Evolutionary conservation across 2,329 filamentous ascomycete species (phyloP).

Genomic region (Fusarium oxysporum): DNA sequence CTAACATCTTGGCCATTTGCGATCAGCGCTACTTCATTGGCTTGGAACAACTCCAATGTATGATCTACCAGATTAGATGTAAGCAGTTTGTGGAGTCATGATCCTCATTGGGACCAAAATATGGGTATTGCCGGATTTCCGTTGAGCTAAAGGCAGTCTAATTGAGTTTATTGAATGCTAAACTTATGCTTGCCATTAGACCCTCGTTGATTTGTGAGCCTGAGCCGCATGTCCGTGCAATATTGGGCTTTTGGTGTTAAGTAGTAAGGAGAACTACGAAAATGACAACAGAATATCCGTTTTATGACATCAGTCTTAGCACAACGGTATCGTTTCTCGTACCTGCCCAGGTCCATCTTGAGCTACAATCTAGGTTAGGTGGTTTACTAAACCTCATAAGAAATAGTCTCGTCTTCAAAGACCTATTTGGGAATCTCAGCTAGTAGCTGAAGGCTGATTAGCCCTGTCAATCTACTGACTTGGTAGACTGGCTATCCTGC

Average conservation of each 20-base stretch:
- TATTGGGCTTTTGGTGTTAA: neutral
- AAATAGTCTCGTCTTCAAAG: neutral
- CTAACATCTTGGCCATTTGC: neutral
- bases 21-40: neutral
- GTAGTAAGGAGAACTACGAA: neutral
- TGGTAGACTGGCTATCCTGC: too few species aligned
- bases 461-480: too few species aligned
- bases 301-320: neutral
- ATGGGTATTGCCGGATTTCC: neutral
- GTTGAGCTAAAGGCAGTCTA: neutral
- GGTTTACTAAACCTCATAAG: neutral
- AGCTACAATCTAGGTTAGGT: neutral
- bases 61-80: too few species aligned
- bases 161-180: constrained; percentile 2
- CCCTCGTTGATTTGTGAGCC: neutral
- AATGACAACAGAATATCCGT: neutral
- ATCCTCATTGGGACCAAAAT: neutral
- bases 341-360: neutral
- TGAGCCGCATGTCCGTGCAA: neutral
- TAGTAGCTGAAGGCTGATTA: rapidly evolving
- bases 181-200: neutral
- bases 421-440: neutral
- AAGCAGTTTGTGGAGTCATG: neutral
- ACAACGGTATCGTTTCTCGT: neutral
- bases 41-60: neutral